phyloP scores from a whole-genome alignment of 2,329 filamentous ascomycete genomes.

The Pseudogymnoascus destructans region DNA sequence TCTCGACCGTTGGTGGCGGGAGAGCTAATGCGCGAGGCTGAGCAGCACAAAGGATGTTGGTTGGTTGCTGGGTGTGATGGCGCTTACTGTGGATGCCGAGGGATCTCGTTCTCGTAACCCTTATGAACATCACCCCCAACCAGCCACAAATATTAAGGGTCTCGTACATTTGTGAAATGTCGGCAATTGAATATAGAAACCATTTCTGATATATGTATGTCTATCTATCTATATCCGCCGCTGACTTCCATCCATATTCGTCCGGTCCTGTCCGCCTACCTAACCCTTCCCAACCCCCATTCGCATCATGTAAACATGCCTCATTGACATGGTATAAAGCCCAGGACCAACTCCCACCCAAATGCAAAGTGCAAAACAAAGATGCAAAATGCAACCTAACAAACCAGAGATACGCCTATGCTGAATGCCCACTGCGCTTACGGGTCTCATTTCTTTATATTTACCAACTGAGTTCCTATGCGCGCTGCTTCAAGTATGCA shows the following conservation, averaged over 20 bases:
- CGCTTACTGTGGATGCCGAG: conserved; percentile 8
- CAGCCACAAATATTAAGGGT: neutral
- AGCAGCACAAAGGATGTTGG: neutral
- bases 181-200: neutral
- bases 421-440: conserved; percentile 6
- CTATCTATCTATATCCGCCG: neutral
- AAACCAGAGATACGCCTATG: conserved; percentile 8
- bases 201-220: neutral
- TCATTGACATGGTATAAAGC: conserved; percentile 8
- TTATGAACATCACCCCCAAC: conserved; percentile 2
- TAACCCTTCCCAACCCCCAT: neutral
- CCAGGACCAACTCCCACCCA: conserved; percentile 4
- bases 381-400: conserved; percentile 6
- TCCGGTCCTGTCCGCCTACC: neutral
- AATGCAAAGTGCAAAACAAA: conserved; percentile 7
- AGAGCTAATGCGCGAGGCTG: conserved; percentile 5
- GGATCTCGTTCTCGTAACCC: neutral
- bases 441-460: conserved; percentile 1
- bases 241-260: neutral
- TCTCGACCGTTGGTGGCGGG: neutral
- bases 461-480: conserved; percentile 9
- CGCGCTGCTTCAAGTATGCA: conserved; percentile 36
- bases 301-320: conserved; percentile 6
- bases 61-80: neutral
- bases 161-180: neutral